Evolutionary conservation across 306 rosid genomes (phyloP), one percentile per base, ranked within the genome.

Genomic region (Pterocarpus macrocarpus): DNA sequence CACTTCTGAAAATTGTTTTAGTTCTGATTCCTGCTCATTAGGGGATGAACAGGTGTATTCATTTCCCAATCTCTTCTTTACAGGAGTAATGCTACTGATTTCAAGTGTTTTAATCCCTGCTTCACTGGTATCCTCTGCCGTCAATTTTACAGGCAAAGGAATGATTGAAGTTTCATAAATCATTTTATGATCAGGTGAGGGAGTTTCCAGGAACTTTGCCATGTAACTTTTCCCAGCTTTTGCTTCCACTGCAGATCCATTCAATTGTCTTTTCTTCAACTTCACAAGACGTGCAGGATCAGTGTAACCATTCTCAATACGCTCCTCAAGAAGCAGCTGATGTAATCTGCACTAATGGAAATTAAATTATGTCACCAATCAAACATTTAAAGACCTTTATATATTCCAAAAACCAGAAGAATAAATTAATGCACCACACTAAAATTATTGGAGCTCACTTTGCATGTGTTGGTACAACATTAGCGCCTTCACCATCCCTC

Each of bases 301-400:
- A 84, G 84, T 85, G 75, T 81, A 89, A 84, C 90, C 89, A 85
- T 89, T 96, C 88, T 88, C 95, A 78, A 92, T 50, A 57, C 94
- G 91, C 82, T 96, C 99, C 87, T 94, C 99, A 89, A 90, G 86
- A 83, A 96, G 90, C 88, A 96, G 88, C 70, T 96, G 97, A 77
- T 96, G 98, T 85, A 96, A 82, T 87, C 99, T 96, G 90, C 80
- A 79, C 76, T n/a, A 59, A 67, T 79, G 32, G 55, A 71, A 84
- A 76, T 63, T 5, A 75, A 73, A 65, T 80, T 82, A 32, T 80
- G 71, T 79, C 64, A 73, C 61, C 81, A 78, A 66, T 83, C 75
- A 89, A 85, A 32, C 64, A 82, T 45, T 81, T 73, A 77, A 72
- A 52, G 59, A 64, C 49, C 30, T 41, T 62, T 81, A 43, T 64